phyloP scores from a whole-genome alignment of 495 filamentous ascomycete genomes.

The Clohesyomyces aquaticus region DNA sequence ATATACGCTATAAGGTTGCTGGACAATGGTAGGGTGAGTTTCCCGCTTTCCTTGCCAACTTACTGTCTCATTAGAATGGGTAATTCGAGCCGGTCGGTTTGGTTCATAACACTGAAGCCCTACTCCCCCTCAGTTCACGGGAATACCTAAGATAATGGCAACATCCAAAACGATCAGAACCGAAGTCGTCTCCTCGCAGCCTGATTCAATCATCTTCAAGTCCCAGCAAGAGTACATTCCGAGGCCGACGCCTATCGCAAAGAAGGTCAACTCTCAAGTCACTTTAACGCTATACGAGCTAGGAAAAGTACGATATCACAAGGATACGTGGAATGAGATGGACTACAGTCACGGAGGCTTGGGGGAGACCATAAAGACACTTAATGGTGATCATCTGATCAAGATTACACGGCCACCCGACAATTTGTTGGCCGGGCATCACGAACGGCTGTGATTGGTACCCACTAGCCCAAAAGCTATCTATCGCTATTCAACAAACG shows the following conservation, averaged over 20 bases:
- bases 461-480: no score
- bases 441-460: no score
- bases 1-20: slow-evolving; percentile 56
- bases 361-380: slow-evolving; percentile 53
- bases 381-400: slow-evolving; percentile 56
- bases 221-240: slow-evolving; percentile 54
- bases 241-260: slow-evolving; percentile 42
- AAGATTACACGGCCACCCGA: slow-evolving; percentile 48
- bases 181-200: slow-evolving; percentile 48
- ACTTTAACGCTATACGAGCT: slow-evolving; percentile 50
- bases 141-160: slow-evolving; percentile 51
- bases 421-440: no score
- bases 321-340: slow-evolving; percentile 59
- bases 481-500: no score
- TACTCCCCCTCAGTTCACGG: no score
- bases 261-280: slow-evolving; percentile 50
- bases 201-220: slow-evolving; percentile 51
- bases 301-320: slow-evolving; percentile 55
- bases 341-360: slow-evolving; percentile 56
- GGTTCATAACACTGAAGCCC: no score
- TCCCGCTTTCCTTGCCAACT: no score
- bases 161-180: slow-evolving; percentile 50
- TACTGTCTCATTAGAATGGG: no score
- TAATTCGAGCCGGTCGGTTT: no score
- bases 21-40: slow-evolving; percentile 56